These are phyloP conservation scores for Scenedesmus sp. DNA, from an alignment of 163 green algal genomes.

Conservation along the genomic window DNA sequence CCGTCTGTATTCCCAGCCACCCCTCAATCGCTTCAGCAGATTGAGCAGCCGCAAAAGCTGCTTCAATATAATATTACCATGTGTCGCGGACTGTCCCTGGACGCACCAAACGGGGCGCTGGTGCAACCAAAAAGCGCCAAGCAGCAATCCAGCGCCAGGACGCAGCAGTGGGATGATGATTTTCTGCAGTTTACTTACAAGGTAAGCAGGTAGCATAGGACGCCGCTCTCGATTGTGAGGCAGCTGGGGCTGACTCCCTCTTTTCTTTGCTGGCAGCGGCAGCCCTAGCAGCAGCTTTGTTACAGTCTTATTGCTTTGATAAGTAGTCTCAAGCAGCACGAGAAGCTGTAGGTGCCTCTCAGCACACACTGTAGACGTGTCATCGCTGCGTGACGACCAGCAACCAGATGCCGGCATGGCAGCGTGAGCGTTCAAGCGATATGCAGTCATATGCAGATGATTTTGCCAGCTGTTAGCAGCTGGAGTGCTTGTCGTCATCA, in stretches of 20 bases:
- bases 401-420: not conserved
- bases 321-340: not conserved
- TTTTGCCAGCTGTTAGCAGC: not conserved
- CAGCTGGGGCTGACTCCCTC: constrained; percentile 8
- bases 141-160: not conserved
- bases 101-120: not conserved
- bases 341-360: not conserved
- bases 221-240: not conserved
- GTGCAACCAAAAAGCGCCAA: not conserved
- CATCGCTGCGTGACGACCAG: not conserved
- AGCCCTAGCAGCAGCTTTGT: not conserved
- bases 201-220: not conserved
- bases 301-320: not conserved
- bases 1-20: not conserved
- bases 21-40: not conserved
- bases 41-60: too few relatives aligned
- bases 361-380: not conserved
- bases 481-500: not conserved
- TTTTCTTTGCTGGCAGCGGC: not conserved
- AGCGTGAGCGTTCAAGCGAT: not conserved
- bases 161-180: constrained; percentile 31
- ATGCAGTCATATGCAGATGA: not conserved
- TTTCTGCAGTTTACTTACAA: constrained; percentile 49
- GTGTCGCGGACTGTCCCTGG: constrained; percentile 41
- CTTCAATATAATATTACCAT: not conserved